phyloP scores from a whole-genome alignment of 2,329 filamentous ascomycete species.

The Calonectria hongkongensis region DNA sequence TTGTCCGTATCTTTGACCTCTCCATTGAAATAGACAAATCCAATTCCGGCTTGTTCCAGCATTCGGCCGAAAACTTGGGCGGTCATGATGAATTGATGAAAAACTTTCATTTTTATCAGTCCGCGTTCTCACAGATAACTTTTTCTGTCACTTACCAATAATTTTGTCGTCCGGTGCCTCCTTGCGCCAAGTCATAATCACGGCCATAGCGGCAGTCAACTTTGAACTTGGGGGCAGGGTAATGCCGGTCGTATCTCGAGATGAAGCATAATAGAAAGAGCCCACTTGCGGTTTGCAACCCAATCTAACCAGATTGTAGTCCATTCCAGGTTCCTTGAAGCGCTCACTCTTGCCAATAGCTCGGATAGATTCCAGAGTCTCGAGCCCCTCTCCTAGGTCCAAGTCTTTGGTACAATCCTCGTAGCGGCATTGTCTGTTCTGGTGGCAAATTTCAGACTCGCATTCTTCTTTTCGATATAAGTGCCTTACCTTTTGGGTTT shows the following conservation, averaged over 20 bases:
- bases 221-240: slow-evolving; percentile 57
- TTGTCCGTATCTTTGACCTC: slow-evolving; percentile 43
- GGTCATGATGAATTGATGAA: slow-evolving; percentile 58
- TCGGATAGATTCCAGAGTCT: slow-evolving; percentile 24
- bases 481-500: too few species aligned
- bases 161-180: slow-evolving; percentile 62
- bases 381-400: background rate
- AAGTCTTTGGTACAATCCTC: background rate
- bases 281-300: slow-evolving; percentile 27
- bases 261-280: slow-evolving; percentile 51
- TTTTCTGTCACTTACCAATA: slow-evolving; percentile 56
- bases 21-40: slow-evolving; percentile 63
- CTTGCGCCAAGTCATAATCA: slow-evolving; percentile 57
- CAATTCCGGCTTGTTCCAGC: slow-evolving; percentile 54
- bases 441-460: background rate
- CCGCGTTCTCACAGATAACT: too few species aligned
- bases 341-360: rapidly evolving
- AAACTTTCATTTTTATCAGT: slow-evolving; percentile 54
- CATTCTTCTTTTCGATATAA: too few species aligned
- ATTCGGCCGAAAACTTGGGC: slow-evolving; percentile 61
- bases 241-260: background rate
- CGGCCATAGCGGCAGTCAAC: slow-evolving; percentile 55
- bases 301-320: slow-evolving; percentile 47
- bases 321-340: slow-evolving; percentile 50
- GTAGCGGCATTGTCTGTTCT: background rate